Evolutionary conservation across 768 basidiomycete genomes (phyloP).

Genomic region (Tylopilus plumbeoviolaceoides): DNA sequence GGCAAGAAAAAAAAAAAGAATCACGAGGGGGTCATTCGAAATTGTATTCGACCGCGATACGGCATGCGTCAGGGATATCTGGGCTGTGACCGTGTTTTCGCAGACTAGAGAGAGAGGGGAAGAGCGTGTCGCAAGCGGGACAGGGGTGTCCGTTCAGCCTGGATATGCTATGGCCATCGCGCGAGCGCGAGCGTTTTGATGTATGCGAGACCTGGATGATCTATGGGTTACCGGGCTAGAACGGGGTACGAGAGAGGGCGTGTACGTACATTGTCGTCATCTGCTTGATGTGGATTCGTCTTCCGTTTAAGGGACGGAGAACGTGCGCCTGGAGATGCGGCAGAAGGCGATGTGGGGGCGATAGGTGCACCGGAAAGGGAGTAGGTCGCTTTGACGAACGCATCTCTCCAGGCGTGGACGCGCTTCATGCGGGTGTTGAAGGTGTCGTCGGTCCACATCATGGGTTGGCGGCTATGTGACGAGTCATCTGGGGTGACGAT

Average conservation of each 20-base stretch:
- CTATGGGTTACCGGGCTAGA: conserved; percentile 16
- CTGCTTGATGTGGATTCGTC: conserved; percentile 33
- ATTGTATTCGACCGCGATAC: conserved; percentile 68
- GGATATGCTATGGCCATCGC: conserved; percentile 34
- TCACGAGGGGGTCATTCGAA: conserved; percentile 43
- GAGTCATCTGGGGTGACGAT: conserved; percentile 41
- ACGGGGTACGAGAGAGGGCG: not conserved
- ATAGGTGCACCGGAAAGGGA: conserved; percentile 38
- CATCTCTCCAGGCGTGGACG: conserved; percentile 68
- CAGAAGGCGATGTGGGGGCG: not conserved
- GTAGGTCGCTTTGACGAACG: conserved; percentile 44
- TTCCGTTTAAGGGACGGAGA: conserved; percentile 48
- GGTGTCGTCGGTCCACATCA: conserved; percentile 43
- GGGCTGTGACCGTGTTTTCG: conserved; percentile 56
- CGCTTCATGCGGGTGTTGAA: conserved; percentile 57
- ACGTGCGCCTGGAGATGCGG: conserved; percentile 12
- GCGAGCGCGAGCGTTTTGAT: conserved; percentile 55
- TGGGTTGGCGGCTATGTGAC: conserved; percentile 20
- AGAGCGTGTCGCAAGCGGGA: conserved; percentile 70
- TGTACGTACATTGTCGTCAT: conserved; percentile 40
- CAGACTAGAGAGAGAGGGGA: conserved; percentile 55
- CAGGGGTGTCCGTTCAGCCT: conserved; percentile 55
- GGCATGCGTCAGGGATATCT: conserved; percentile 63
- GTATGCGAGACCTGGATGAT: conserved; percentile 43
- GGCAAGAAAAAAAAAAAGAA: not conserved